Percentiles rank a stretch among this genome's conserved stretches.
Evolutionary conservation across 1,139 yeast genomes (phyloP).

Genomic region (Diutina neorugosa): DNA sequence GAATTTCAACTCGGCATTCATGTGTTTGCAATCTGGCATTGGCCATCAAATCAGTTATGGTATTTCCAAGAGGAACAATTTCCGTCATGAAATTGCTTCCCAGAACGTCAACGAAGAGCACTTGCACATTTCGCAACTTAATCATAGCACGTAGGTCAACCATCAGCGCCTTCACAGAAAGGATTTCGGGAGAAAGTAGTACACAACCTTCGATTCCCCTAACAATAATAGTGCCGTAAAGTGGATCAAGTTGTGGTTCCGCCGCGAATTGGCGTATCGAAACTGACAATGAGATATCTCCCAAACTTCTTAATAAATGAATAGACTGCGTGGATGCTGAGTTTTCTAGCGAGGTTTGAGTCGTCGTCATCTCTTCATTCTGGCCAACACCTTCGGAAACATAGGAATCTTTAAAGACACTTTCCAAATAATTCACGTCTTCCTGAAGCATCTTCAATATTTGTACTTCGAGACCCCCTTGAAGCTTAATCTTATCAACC

Average conservation of each 20-base stretch:
- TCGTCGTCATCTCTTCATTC: neutral
- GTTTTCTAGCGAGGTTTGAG: neutral
- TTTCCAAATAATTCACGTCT: neutral
- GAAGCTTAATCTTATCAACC: neutral
- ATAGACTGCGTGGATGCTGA: neutral
- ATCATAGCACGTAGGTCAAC: neutral
- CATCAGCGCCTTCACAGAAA: neutral
- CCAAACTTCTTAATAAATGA: neutral
- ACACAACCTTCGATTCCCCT: neutral
- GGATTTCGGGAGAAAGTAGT: neutral
- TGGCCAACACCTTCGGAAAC: neutral
- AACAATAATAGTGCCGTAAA: neutral
- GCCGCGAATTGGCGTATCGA: neutral
- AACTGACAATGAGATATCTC: neutral
- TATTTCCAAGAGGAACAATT: neutral
- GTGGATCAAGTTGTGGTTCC: neutral
- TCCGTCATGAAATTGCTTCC: neutral
- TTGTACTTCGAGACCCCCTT: neutral
- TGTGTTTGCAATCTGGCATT: neutral
- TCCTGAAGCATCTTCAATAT: neutral
- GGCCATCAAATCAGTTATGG: neutral
- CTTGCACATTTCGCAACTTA: neutral
- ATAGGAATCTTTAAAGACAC: neutral
- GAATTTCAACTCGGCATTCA: neutral
- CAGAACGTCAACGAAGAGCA: neutral